These are phyloP conservation scores for Ilyonectria destructans DNA, from an alignment of 2,329 filamentous ascomycete genomes.

Conservation along the genomic window DNA sequence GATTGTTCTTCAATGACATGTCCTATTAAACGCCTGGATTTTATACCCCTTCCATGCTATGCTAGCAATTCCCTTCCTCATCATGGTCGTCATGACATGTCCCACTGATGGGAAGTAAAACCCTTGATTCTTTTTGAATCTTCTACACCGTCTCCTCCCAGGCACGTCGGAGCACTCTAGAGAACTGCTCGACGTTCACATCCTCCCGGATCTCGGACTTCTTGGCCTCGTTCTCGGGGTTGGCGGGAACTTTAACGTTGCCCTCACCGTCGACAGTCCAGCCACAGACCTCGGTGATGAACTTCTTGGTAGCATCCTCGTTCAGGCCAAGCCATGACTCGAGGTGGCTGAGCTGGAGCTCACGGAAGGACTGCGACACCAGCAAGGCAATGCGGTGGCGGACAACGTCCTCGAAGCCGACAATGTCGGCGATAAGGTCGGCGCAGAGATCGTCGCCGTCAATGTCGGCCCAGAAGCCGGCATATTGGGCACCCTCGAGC, in stretches of 20 bases:
- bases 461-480: constrained; percentile 92
- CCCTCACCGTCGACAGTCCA: constrained; percentile 83
- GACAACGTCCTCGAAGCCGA: constrained; percentile 95
- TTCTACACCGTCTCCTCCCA: constrained; percentile 78
- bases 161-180: constrained; percentile 84
- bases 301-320: constrained; percentile 80
- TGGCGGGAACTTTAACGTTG: constrained; percentile 84
- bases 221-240: constrained; percentile 98
- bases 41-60: constrained; percentile 53
- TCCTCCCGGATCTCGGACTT: constrained; percentile 96
- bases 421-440: constrained; percentile 93
- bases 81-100: constrained; percentile 52
- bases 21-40: constrained; percentile 57
- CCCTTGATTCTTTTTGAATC: constrained; percentile 37
- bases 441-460: constrained; percentile 97
- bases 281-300: constrained; percentile 87
- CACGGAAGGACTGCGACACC: constrained; percentile 85
- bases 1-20: constrained; percentile 56
- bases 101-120: constrained; percentile 44
- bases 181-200: constrained; percentile 91
- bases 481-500: constrained; percentile 92
- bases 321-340: constrained; percentile 84
- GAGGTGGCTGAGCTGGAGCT: constrained; percentile 78
- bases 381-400: constrained; percentile 91
- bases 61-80: constrained; percentile 47